Percentiles rank a stretch among this genome's conserved stretches.
Evolutionary conservation across 2,329 filamentous ascomycete genomes (phyloP).

Genomic region (Fusarium buharicum): DNA sequence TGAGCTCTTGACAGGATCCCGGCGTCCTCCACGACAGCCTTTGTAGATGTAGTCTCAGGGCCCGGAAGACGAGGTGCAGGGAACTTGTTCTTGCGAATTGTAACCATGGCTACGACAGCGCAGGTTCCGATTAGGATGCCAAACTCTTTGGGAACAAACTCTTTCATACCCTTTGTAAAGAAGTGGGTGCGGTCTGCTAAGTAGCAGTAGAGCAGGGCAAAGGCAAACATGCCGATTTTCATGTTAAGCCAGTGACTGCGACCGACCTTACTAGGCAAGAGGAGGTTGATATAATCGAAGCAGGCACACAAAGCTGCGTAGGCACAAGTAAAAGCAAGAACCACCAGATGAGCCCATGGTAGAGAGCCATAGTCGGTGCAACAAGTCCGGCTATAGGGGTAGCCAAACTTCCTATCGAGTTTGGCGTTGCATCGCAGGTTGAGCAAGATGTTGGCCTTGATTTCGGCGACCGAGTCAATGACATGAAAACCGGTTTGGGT

Average conservation of each 20-base stretch:
- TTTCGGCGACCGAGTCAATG: conserved; percentile 45
- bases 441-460: conserved; percentile 57
- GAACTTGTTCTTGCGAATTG: conserved; percentile 33
- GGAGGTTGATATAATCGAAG: conserved; percentile 29
- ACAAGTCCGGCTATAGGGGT: conserved; percentile 62
- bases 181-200: conserved; percentile 46
- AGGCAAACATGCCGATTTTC: conserved; percentile 43
- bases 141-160: conserved; percentile 37
- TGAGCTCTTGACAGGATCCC: conserved; percentile 58
- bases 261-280: conserved; percentile 20
- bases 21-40: conserved; percentile 25
- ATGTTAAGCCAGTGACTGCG: conserved; percentile 36
- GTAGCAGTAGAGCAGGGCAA: conserved; percentile 45
- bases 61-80: conserved; percentile 24
- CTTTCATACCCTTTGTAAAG: conserved; percentile 45
- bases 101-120: conserved; percentile 16
- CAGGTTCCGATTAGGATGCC: conserved; percentile 25
- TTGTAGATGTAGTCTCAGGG: conserved; percentile 2
- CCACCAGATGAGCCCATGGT: conserved; percentile 37
- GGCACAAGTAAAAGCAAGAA: conserved; percentile 35
- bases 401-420: conserved; percentile 47
- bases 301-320: conserved; percentile 37
- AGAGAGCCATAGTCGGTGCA: conserved; percentile 58
- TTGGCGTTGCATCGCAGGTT: conserved; percentile 63
- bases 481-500: conserved; percentile 47